Percentiles rank a stretch among this genome's conserved stretches.
Conservation (phyloP, 2,329 filamentous ascomycete species). For the Chalara sp. region DNA sequence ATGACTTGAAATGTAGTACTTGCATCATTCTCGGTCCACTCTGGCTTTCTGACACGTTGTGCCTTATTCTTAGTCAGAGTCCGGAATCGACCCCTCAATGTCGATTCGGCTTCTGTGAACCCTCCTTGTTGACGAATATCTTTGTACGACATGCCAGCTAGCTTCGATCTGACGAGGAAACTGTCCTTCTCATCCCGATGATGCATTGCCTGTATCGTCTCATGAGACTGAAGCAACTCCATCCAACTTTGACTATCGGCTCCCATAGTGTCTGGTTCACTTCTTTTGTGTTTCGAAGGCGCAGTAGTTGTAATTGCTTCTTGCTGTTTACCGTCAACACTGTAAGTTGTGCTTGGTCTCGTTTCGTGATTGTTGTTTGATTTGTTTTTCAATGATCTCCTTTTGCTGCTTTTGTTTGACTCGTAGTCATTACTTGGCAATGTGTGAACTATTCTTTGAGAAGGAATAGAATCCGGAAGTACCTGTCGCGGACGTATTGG, state of each 20-base stretch:
- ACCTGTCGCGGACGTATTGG: conserved; percentile 11
- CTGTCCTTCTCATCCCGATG: conserved; percentile 34
- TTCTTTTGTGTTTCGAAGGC: conserved; percentile 4
- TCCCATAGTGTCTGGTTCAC: conserved; percentile 13
- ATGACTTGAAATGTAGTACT: conserved; percentile 29
- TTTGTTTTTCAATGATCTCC: conserved; percentile 4
- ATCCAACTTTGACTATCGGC: neutral
- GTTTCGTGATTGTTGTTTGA: conserved; percentile 1
- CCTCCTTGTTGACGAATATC: conserved; percentile 50
- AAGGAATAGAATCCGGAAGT: conserved; percentile 13
- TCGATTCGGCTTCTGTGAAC: conserved; percentile 62
- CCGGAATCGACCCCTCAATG: conserved; percentile 61
- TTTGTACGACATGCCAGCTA: conserved; percentile 54
- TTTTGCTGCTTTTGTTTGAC: conserved; percentile 5
- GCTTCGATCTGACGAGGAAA: conserved; percentile 47
- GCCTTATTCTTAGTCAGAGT: conserved; percentile 57
- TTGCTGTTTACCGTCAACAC: too few species aligned
- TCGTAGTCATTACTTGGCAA: conserved; percentile 10
- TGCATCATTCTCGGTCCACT: conserved; percentile 59
- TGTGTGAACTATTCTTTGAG: conserved; percentile 5
- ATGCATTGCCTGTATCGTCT: conserved; percentile 6
- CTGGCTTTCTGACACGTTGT: conserved; percentile 57
- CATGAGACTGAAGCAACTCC: neutral
- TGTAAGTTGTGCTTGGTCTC: neutral
- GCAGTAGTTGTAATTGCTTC: too few species aligned